phyloP scores from a whole-genome alignment of 768 basidiomycete species.

The Cystobasidium ongulense region DNA sequence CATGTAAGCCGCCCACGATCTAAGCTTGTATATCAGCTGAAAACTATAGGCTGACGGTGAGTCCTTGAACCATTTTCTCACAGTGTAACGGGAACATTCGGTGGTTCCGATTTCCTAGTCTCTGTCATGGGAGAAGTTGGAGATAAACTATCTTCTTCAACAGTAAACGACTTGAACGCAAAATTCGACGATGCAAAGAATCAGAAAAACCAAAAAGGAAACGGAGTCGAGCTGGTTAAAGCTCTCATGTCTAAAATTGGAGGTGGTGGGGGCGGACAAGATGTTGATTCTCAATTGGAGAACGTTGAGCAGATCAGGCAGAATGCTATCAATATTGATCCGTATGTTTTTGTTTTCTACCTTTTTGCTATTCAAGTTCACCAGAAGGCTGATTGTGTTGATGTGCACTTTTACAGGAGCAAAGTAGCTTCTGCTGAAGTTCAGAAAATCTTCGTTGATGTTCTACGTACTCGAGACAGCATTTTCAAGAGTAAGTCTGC shows the following conservation, averaged over 20 bases:
- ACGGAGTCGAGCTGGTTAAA: conserved; percentile 49
- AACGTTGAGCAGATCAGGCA: conserved; percentile 62
- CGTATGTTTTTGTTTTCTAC: conserved; percentile 49
- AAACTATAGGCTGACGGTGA: not conserved
- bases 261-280: conserved; percentile 47
- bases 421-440: conserved; percentile 7
- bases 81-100: conserved; percentile 40
- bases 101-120: conserved; percentile 60
- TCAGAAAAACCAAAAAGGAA: conserved; percentile 37
- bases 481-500: conserved; percentile 26
- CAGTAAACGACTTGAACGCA: conserved; percentile 75
- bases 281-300: conserved; percentile 44
- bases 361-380: not conserved
- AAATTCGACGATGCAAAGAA: conserved; percentile 56
- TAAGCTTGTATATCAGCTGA: too few relatives aligned
- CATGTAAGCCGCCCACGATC: conserved; percentile 65
- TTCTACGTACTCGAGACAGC: conserved; percentile 8
- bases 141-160: conserved; percentile 60
- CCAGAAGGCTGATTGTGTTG: not conserved
- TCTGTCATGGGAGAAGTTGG: conserved; percentile 45
- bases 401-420: not conserved
- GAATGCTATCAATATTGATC: conserved; percentile 48
- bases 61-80: not conserved
- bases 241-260: conserved; percentile 58
- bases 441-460: conserved; percentile 23